Conservation (phyloP, 2,329 filamentous ascomycete species). For the Trichoderma koningii region DNA sequence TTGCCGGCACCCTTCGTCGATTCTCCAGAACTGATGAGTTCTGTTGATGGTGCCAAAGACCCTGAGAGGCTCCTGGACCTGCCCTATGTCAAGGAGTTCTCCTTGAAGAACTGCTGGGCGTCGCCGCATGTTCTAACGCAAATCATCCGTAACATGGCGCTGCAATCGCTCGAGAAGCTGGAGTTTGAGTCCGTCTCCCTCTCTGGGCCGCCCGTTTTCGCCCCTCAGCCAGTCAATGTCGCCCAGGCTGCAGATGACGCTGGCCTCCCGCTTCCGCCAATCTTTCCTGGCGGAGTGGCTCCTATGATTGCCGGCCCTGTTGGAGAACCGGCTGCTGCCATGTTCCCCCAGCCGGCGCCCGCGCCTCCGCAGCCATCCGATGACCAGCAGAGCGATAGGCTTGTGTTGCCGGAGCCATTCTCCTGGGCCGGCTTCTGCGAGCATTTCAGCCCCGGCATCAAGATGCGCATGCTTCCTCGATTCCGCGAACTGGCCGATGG, state of each 20-base stretch:
- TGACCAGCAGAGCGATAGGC: slow-evolving; percentile 16
- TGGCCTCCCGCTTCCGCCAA: background rate
- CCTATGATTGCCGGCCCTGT: background rate
- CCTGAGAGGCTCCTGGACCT: slow-evolving; percentile 51
- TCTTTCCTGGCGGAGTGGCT: background rate
- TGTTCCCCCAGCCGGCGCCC: background rate
- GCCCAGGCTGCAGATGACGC: slow-evolving; percentile 23
- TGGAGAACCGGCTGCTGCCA: background rate
- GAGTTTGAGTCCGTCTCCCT: slow-evolving; percentile 67
- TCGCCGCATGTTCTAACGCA: slow-evolving; percentile 58
- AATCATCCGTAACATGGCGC: slow-evolving; percentile 53
- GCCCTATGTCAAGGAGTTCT: slow-evolving; percentile 59
- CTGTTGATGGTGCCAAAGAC: slow-evolving; percentile 36
- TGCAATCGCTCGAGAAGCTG: slow-evolving; percentile 53
- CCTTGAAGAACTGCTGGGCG: slow-evolving; percentile 69
- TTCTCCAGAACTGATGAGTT: slow-evolving; percentile 37
- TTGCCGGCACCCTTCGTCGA: slow-evolving; percentile 61
- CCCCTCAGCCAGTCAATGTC: slow-evolving; percentile 29
- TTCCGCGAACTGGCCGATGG: background rate
- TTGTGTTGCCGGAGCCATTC: slow-evolving; percentile 34
- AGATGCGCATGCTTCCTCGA: slow-evolving; percentile 31
- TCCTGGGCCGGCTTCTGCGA: slow-evolving; percentile 49
- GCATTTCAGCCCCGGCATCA: slow-evolving; percentile 44
- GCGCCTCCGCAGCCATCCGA: background rate
- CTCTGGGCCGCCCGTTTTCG: slow-evolving; percentile 47